Evolutionary conservation across 2,329 filamentous ascomycete genomes (phyloP).

Genomic region (Fusarium haematococcum): DNA sequence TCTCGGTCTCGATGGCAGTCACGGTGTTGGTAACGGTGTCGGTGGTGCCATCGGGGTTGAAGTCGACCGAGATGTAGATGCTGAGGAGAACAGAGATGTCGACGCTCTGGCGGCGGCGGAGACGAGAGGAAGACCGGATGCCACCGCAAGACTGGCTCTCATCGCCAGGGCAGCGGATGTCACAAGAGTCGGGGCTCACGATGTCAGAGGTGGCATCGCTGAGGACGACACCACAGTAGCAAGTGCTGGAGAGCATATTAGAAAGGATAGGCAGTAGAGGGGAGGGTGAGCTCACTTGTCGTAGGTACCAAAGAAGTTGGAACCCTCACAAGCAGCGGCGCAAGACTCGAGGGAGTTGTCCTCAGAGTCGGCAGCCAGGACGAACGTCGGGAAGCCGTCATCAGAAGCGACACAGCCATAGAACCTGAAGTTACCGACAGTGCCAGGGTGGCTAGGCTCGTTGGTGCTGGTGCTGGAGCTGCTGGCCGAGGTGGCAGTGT

Average conservation of each 20-base stretch:
- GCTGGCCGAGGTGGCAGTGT: neutral
- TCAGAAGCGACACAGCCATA: constrained; percentile 46
- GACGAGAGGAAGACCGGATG: constrained; percentile 7
- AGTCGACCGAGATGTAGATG: constrained; percentile 28
- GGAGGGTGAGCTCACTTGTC: constrained; percentile 30
- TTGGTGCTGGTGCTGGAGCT: constrained; percentile 9
- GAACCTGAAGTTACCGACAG: constrained; percentile 34
- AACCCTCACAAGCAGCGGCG: constrained; percentile 38
- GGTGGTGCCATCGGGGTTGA: constrained; percentile 24
- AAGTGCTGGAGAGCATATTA: constrained; percentile 38
- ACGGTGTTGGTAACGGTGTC: constrained; percentile 14
- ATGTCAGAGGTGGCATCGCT: constrained; percentile 9
- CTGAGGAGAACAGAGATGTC: constrained; percentile 39
- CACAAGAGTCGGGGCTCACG: constrained; percentile 38
- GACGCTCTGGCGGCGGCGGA: constrained; percentile 38
- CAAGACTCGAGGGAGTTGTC: constrained; percentile 39
- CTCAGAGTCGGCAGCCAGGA: constrained; percentile 7
- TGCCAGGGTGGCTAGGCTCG: constrained; percentile 19
- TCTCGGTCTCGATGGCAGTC: constrained; percentile 40
- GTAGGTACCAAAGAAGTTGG: constrained; percentile 42
- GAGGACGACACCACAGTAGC: constrained; percentile 45
- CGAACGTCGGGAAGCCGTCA: constrained; percentile 45
- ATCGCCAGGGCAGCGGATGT: constrained; percentile 46
- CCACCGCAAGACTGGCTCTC: constrained; percentile 44
- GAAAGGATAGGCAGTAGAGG: neutral